Evolutionary conservation across 768 basidiomycete species (phyloP).

Genomic region (Arthromyces matolae): DNA sequence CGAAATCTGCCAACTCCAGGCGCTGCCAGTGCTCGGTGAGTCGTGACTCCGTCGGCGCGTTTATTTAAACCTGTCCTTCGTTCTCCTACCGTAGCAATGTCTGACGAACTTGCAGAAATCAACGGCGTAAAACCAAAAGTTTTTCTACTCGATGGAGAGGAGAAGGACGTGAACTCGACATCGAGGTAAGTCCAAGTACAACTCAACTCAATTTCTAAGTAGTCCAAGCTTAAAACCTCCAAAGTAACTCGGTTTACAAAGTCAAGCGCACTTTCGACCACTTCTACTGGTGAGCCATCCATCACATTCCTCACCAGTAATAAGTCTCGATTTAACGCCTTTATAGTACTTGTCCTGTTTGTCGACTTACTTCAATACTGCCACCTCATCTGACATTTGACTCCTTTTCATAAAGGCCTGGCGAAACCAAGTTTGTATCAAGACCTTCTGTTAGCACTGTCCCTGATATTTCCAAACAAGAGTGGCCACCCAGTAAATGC

Average conservation of each 20-base stretch:
- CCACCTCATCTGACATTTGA: neutral
- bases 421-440: slow-evolving; percentile 26
- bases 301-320: no score
- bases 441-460: neutral
- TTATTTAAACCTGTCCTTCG: neutral
- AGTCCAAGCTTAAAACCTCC: no score
- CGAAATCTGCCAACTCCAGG: no score
- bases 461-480: no score
- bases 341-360: slow-evolving; percentile 35
- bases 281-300: slow-evolving; percentile 33
- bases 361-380: slow-evolving; percentile 1
- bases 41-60: no score
- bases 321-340: no score
- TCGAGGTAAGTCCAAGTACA: slow-evolving; percentile 23
- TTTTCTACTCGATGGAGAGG: slow-evolving; percentile 43
- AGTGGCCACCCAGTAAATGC: slow-evolving; percentile 39
- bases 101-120: slow-evolving; percentile 45
- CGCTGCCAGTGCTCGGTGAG: no score
- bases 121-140: slow-evolving; percentile 50
- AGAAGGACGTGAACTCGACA: slow-evolving; percentile 41
- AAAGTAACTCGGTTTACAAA: slow-evolving; percentile 42
- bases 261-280: slow-evolving; percentile 43
- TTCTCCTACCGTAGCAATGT: slow-evolving; percentile 11
- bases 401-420: slow-evolving; percentile 25
- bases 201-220: neutral